Percentiles rank a stretch among this genome's conserved stretches.
These are phyloP conservation scores for Favolaschia claudopus DNA, from an alignment of 768 basidiomycete species.

Conservation along the genomic window DNA sequence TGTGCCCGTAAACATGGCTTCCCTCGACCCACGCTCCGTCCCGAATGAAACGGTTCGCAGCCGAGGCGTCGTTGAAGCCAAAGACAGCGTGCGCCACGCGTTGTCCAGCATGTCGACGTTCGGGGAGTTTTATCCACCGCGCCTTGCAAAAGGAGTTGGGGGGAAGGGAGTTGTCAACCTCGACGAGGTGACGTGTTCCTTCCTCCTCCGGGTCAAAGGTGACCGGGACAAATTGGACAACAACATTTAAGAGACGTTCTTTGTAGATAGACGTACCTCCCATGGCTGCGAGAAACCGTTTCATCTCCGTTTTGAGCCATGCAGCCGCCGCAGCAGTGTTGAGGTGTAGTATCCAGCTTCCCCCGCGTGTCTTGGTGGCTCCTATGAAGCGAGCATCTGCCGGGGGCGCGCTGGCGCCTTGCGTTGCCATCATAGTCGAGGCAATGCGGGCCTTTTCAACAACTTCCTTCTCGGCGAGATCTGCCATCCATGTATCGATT, in stretches of 20 bases:
- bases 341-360: conserved; percentile 25
- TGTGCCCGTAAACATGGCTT: conserved; percentile 11
- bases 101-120: conserved; percentile 24
- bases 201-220: conserved; percentile 14
- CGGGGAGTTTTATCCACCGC: conserved; percentile 36
- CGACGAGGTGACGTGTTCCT: not conserved
- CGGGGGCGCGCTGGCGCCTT: not conserved
- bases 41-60: conserved; percentile 23
- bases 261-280: conserved; percentile 18
- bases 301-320: conserved; percentile 25
- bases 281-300: conserved; percentile 12
- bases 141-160: conserved; percentile 12
- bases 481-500: not conserved
- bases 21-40: conserved; percentile 24
- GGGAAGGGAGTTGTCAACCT: conserved; percentile 22
- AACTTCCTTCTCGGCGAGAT: conserved; percentile 17
- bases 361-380: conserved; percentile 16
- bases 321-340: conserved; percentile 8
- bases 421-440: not conserved
- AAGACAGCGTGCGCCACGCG: conserved; percentile 32
- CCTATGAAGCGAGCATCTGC: conserved; percentile 12
- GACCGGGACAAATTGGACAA: conserved; percentile 33
- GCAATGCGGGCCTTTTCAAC: conserved; percentile 20
- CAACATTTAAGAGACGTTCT: conserved; percentile 1
- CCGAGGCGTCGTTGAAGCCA: conserved; percentile 9